Conservation (phyloP, 805 yeast genomes). For the Groenewaldozyma salmanticensis region DNA sequence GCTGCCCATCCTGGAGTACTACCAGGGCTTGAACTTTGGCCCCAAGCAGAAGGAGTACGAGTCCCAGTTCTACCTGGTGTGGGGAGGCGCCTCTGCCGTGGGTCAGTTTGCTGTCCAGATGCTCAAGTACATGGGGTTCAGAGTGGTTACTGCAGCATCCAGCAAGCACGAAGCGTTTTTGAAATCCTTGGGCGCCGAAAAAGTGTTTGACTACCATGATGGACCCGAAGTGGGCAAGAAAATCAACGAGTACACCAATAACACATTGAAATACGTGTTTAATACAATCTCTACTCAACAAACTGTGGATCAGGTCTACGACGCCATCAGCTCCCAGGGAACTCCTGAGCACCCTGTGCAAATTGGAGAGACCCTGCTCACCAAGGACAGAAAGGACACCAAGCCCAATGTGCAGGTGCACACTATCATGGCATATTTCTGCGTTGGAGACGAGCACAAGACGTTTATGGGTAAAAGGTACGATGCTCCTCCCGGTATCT, state of each 20-base stretch:
- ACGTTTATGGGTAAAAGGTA: no score
- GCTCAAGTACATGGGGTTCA: conserved; percentile 42
- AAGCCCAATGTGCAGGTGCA: background rate
- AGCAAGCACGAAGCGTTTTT: conserved; percentile 34
- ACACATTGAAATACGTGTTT: conserved; percentile 16
- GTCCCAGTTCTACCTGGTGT: conserved; percentile 16
- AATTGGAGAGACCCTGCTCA: no score
- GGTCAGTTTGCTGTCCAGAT: conserved; percentile 52
- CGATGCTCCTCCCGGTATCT: no score
- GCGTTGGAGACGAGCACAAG: background rate
- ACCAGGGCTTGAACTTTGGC: conserved; percentile 16
- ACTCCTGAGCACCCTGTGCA: no score
- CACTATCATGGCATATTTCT: background rate
- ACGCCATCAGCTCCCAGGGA: no score
- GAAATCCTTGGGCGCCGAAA: conserved; percentile 40
- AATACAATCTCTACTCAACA: conserved; percentile 19
- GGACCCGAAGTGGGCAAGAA: conserved; percentile 36
- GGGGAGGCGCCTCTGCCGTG: conserved; percentile 49
- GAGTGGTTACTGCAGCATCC: conserved; percentile 43
- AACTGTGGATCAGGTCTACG: conserved; percentile 13
- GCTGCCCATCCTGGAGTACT: conserved; percentile 29
- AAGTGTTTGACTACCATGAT: conserved; percentile 36
- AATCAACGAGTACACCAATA: conserved; percentile 27
- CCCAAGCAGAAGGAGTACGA: conserved; percentile 7
- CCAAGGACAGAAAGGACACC: no score